Conservation (phyloP, 2,329 filamentous ascomycete species). For the Monilinia polystroma region DNA sequence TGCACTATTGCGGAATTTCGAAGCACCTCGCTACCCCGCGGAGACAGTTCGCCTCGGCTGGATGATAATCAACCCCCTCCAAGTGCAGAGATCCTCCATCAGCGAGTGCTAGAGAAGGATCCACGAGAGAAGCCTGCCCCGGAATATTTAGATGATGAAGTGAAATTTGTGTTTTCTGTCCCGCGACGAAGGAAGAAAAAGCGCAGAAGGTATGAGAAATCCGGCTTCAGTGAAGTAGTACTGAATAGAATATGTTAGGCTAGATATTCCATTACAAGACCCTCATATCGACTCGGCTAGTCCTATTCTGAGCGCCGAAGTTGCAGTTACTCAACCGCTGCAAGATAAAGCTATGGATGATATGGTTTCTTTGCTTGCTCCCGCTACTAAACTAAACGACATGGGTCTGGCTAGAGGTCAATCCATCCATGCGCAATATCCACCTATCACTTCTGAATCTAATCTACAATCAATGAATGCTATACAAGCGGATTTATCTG, state of each 20-base stretch:
- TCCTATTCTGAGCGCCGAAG: background rate
- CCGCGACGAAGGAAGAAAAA: conserved; percentile 44
- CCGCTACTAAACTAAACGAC: background rate
- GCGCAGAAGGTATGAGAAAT: conserved; percentile 36
- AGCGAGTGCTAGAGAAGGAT: background rate
- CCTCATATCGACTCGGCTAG: background rate
- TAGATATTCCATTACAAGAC: background rate
- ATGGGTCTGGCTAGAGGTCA: background rate
- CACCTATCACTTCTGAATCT: background rate
- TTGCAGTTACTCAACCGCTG: background rate
- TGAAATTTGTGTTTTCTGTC: conserved; percentile 48
- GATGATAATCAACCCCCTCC: background rate
- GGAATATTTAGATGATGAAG: conserved; percentile 44
- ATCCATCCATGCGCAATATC: background rate
- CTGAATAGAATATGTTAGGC: conserved; percentile 9
- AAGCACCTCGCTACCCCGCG: background rate
- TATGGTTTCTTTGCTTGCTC: background rate
- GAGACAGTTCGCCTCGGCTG: background rate
- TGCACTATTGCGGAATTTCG: background rate
- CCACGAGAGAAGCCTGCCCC: background rate
- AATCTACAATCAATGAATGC: background rate
- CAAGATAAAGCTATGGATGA: background rate
- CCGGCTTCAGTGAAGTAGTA: background rate
- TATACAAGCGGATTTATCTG: background rate
- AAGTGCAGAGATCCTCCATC: background rate